Percentiles rank a stretch among this genome's conserved stretches.
Conservation (phyloP, 2,329 filamentous ascomycete species). For the Fusarium succisae region DNA sequence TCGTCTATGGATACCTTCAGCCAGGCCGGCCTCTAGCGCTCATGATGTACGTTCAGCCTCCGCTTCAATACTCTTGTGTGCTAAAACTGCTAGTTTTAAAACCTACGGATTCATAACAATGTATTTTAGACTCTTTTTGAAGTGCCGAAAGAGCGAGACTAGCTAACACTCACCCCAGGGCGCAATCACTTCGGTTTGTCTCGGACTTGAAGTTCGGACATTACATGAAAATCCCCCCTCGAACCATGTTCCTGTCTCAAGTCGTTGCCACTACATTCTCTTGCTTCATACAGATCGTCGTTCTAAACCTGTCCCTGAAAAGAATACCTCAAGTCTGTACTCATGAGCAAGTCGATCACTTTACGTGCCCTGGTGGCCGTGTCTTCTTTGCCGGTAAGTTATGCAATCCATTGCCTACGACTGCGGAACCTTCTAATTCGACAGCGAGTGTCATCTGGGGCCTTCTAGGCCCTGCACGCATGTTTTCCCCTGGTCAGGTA, state of each 20-base stretch:
- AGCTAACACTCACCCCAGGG: constrained; percentile 45
- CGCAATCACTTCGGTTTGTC: constrained; percentile 71
- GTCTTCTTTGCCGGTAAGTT: constrained; percentile 69
- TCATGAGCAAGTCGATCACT: constrained; percentile 63
- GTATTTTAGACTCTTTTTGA: too few species aligned
- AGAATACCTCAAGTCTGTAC: constrained; percentile 73
- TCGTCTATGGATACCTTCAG: constrained; percentile 79
- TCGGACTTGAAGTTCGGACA: constrained; percentile 76
- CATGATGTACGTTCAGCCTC: constrained; percentile 66
- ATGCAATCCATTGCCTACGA: neutral
- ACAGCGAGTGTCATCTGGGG: constrained; percentile 63
- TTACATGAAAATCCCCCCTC: constrained; percentile 76
- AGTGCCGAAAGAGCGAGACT: neutral
- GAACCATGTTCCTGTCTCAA: constrained; percentile 73
- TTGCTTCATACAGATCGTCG: constrained; percentile 71
- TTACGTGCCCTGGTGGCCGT: constrained; percentile 70
- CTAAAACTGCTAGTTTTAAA: constrained; percentile 59
- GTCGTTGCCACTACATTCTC: constrained; percentile 73
- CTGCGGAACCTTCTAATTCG: neutral
- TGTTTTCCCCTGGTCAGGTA: constrained; percentile 70
- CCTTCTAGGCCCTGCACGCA: constrained; percentile 69
- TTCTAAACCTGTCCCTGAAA: constrained; percentile 69
- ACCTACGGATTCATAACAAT: constrained; percentile 70
- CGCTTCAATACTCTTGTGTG: too few species aligned
- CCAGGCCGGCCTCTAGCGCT: constrained; percentile 76